phyloP scores from a whole-genome alignment of 129 eudicot species.

The Escallonia herrerae region DNA sequence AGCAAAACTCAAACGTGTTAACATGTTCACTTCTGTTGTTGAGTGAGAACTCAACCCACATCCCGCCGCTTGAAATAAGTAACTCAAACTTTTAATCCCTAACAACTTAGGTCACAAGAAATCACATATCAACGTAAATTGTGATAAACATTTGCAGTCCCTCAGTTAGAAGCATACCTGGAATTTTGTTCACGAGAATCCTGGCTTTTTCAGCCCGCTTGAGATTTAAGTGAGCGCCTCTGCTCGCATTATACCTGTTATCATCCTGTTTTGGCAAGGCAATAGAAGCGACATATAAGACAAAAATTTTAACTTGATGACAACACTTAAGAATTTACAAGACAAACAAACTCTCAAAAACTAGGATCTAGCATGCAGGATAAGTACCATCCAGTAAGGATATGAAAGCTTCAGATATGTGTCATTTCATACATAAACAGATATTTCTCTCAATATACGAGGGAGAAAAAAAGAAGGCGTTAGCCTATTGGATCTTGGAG shows the following conservation, averaged over 20 bases:
- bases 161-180: conserved; percentile 40
- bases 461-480: too few relatives aligned
- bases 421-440: too few relatives aligned
- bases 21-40: too few relatives aligned
- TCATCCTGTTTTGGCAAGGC: conserved; percentile 60
- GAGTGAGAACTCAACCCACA: too few relatives aligned
- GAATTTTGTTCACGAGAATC: conserved; percentile 84
- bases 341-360: not conserved
- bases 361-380: too few relatives aligned
- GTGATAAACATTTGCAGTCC: not conserved
- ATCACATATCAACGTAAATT: not conserved
- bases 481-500: too few relatives aligned
- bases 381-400: too few relatives aligned
- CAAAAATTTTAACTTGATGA: not conserved
- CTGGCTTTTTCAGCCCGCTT: conserved; percentile 98
- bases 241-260: conserved; percentile 88
- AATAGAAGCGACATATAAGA: not conserved
- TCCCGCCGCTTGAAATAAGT: not conserved
- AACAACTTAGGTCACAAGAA: not conserved
- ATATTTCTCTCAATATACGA: too few relatives aligned
- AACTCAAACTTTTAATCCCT: not conserved
- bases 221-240: conserved; percentile 96
- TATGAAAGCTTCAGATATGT: too few relatives aligned
- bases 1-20: not conserved
- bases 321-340: not conserved